Evolutionary conservation across 192 early-diverging fungal species (phyloP).

Genomic region (Podila clonocystis): DNA sequence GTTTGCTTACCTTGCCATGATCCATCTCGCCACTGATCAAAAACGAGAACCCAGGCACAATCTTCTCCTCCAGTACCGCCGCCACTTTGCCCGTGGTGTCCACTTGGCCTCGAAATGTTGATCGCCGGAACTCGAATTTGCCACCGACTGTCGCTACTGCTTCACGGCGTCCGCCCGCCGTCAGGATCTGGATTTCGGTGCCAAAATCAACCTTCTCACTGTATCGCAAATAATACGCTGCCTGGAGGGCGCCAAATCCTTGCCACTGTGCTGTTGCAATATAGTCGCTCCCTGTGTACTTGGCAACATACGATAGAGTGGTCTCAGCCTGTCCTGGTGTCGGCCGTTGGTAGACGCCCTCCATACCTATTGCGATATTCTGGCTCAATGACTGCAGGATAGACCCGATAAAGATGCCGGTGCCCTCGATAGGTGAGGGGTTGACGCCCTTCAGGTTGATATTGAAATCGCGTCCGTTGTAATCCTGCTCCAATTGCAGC

Average conservation of each 20-base stretch:
- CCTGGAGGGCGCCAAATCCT: constrained; percentile 73
- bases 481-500: constrained; percentile 93
- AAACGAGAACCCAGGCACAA: constrained; percentile 94
- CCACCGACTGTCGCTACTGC: constrained; percentile 95
- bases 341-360: constrained; percentile 86
- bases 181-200: constrained; percentile 88
- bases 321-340: constrained; percentile 85
- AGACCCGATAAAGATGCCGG: constrained; percentile 88
- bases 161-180: constrained; percentile 77
- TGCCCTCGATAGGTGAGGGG: constrained; percentile 89
- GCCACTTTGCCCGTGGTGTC: constrained; percentile 90
- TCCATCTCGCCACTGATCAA: constrained; percentile 94
- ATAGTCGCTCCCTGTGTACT: constrained; percentile 75
- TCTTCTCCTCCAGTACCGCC: constrained; percentile 94
- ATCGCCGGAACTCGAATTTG: constrained; percentile 94
- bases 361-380: constrained; percentile 84
- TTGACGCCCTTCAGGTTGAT: constrained; percentile 95
- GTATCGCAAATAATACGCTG: constrained; percentile 89
- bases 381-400: constrained; percentile 92
- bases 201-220: constrained; percentile 95
- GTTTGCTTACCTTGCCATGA: constrained; percentile 74
- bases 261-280: constrained; percentile 76
- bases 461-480: constrained; percentile 88
- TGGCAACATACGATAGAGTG: constrained; percentile 75
- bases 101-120: constrained; percentile 90